phyloP scores from a whole-genome alignment of 2,329 filamentous ascomycete genomes.

The Alternaria panax region DNA sequence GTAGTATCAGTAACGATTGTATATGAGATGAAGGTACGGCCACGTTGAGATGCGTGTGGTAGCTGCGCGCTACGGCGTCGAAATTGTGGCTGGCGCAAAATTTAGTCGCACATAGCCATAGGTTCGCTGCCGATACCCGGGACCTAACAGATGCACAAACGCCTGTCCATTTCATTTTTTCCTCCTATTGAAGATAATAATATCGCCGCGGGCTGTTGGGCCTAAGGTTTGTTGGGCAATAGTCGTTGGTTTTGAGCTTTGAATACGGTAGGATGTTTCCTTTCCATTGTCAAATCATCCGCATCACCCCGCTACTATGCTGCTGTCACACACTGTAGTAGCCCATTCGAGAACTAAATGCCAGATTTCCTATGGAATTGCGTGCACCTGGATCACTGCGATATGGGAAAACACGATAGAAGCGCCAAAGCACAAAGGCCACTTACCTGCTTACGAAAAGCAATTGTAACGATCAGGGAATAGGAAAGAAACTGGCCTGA shows the following conservation, averaged over 20 bases:
- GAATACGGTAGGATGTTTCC: too few species aligned
- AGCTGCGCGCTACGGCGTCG: not conserved
- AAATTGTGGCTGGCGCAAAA: not conserved
- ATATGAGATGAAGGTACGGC: not conserved
- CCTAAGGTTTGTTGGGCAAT: too few species aligned
- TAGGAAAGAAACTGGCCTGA: not conserved
- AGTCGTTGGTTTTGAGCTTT: too few species aligned
- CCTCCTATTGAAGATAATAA: too few species aligned
- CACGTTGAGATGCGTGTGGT: not conserved
- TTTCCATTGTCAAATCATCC: not conserved
- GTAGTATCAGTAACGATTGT: not conserved
- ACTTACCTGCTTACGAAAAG: not conserved
- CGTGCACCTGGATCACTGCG: not conserved
- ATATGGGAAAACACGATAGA: not conserved
- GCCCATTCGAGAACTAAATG: not conserved
- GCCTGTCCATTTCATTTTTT: too few species aligned
- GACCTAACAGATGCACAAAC: not conserved
- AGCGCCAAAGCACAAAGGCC: not conserved
- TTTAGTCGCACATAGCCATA: not conserved
- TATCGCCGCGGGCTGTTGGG: too few species aligned
- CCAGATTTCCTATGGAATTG: not conserved
- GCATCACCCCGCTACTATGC: not conserved
- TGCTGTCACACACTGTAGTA: not conserved
- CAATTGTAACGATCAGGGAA: not conserved
- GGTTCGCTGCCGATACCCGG: not conserved